phyloP scores from a whole-genome alignment of 768 basidiomycete genomes.

The Podaxis sp. region DNA sequence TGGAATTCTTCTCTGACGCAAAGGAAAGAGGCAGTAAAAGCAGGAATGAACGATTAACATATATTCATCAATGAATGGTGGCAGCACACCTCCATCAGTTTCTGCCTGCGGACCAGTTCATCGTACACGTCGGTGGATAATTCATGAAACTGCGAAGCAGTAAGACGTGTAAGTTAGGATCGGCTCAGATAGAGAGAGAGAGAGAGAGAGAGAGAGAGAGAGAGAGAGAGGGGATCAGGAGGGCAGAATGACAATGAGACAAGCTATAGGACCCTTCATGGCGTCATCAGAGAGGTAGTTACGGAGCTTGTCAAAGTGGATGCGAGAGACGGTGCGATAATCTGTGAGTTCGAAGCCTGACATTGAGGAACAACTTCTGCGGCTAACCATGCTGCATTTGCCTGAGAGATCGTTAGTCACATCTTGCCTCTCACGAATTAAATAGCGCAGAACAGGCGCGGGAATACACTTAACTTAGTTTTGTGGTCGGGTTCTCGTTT shows the following conservation, averaged over 20 bases:
- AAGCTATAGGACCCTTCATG: too few relatives aligned
- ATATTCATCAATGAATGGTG: slow-evolving; percentile 8
- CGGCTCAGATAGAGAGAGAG: slow-evolving; percentile 42
- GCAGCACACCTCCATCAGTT: slow-evolving; percentile 60
- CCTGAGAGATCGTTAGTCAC: too few relatives aligned
- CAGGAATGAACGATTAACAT: slow-evolving; percentile 9
- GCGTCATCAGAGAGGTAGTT: slow-evolving; percentile 68
- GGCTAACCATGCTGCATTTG: too few relatives aligned
- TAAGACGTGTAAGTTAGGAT: slow-evolving; percentile 83
- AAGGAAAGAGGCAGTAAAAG: slow-evolving; percentile 70
- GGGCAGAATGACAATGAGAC: neutral
- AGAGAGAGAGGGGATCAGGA: slow-evolving; percentile 9
- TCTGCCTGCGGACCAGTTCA: slow-evolving; percentile 82
- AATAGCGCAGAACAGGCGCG: too few relatives aligned
- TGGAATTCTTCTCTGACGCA: slow-evolving; percentile 93
- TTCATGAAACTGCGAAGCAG: slow-evolving; percentile 95
- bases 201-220: slow-evolving; percentile 9
- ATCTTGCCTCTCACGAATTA: too few relatives aligned
- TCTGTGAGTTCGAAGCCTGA: slow-evolving; percentile 35
- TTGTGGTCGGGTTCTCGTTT: too few relatives aligned
- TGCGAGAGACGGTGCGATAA: slow-evolving; percentile 57
- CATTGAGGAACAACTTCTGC: too few relatives aligned
- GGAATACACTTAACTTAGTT: too few relatives aligned
- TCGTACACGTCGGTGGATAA: slow-evolving; percentile 98
- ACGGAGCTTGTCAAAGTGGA: slow-evolving; percentile 69